phyloP scores from a whole-genome alignment of 2,329 filamentous ascomycete species.

The Hirsutella rhossiliensis region DNA sequence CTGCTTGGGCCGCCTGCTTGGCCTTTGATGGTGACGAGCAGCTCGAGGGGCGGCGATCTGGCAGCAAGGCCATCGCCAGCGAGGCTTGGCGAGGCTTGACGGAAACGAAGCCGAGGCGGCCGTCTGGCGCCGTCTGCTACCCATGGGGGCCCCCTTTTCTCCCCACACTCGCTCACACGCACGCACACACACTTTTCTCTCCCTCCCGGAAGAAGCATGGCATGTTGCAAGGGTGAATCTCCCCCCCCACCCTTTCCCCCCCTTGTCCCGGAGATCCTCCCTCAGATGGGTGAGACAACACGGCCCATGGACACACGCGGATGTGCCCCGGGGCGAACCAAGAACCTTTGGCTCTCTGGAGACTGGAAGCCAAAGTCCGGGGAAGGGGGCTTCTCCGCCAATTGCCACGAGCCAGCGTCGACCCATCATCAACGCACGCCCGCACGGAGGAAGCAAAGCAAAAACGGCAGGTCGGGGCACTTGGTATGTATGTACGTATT shows the following conservation, averaged over 20 bases:
- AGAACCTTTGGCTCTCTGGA: too few species aligned
- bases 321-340: too few species aligned
- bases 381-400: not conserved
- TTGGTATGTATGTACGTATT: too few species aligned
- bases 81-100: conserved; percentile 1
- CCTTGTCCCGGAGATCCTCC: too few species aligned
- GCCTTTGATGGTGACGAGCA: not conserved
- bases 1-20: not conserved
- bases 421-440: not conserved
- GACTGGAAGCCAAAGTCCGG: not conserved
- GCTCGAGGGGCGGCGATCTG: conserved; percentile 2
- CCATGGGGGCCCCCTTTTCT: not conserved
- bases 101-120: not conserved
- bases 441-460: too few species aligned
- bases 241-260: too few species aligned
- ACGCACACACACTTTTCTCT: too few species aligned
- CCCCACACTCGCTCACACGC: not conserved
- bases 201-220: too few species aligned
- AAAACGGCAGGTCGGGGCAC: too few species aligned
- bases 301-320: too few species aligned
- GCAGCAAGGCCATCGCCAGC: conserved; percentile 6
- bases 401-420: not conserved
- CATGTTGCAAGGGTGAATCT: too few species aligned
- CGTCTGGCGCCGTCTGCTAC: not conserved
- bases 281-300: too few species aligned